Base-by-base conservation (phyloP, 805 yeast species). In the Kodamaea restingae region DNA sequence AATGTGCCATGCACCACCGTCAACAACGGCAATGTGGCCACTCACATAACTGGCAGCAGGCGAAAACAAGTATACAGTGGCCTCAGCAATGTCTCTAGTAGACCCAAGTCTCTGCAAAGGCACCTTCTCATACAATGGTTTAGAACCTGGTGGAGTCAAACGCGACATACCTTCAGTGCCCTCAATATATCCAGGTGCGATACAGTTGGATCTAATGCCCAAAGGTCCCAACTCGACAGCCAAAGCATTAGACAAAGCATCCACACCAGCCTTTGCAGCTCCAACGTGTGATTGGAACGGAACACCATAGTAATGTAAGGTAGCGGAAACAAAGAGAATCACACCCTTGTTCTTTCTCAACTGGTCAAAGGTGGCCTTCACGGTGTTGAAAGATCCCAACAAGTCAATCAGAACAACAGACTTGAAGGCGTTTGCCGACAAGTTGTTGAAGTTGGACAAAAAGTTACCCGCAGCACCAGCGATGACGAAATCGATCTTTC, bases 401-500 rank as follows among this genome's bases (percentile, higher is more conserved):
- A 91, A 67, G 60, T 91, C 98, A 48, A 90, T 91, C 28, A 81
- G 83, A 15, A 90, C 71, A 18, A 90, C 97, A 0, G 95, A 72
- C 60, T 84, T 84, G 71, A 90, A 90, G 4, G 95, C 97, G 55
- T 88, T 88, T 15, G 91, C 55, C 2, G 91, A 81, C 47, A 90
- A 66, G 51, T 80, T 81, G 53, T 81, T 80, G 63, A 88, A 78
- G 58, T 87, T 93, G 24, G 87, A 65, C 39, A 91, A 59, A 57
- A 91, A 90, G 67, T 91, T 91, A 7, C 98, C 97, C 3, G 97
- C 97, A 2, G 98, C 97, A 8, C 97, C 97, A 32, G 93, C 90
- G 58, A 90, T 84, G 24, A 90, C 95, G 58, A 61, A 85, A 63
- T 90, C 97, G 43, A 90, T 82, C 44, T 75, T 67, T 5, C 96